Base-by-base conservation (phyloP, 176 grass and related monocot genomes). In the Cymbopogon citratus region DNA sequence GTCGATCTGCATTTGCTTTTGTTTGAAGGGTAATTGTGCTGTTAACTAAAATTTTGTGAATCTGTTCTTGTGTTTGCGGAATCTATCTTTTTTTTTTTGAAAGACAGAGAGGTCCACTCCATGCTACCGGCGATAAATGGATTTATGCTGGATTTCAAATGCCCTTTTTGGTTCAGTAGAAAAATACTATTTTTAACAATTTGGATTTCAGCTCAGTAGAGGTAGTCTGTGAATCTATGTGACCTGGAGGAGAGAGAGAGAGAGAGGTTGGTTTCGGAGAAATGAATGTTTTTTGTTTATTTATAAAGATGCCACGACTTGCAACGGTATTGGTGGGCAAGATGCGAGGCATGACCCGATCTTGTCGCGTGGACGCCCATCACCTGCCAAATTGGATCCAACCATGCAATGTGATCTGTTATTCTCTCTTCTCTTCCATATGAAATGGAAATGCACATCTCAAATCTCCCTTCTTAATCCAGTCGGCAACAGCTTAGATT, bases 261-360 rank as follows among this genome's bases (percentile, higher is more conserved):
- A 44, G 41, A 44, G 41, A 41, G 34, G 3, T 51, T 51, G 48
- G 16, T 51, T 51, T 19, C 5, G 48, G 48, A n/a, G 18, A 51
- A 51, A 51, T 51, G 16, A 16, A 51, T 18, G 14, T 16, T 49
- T 1, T 46, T 18, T 18, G 0, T 15, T 15, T 13, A 4, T 46
- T 15, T 15, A 4, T 46, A 15, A 48, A 15, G 18, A 56, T 75
- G 70, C 61, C 69, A 86, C 70, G 78, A 87, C 62, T 67, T 62
- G 66, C 69, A 70, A 62, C 9, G 24, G 51, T 10, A 74, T 34
- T 7, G 12, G 82, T 76, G 38, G 76, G 70, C 70, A 52, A 43
- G 87, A 77, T 85, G 77, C 77, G 77, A 81, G 63, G 71, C 82
- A 89, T 85, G 82, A 89, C 12, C 69, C 12, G 81, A 76, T 85